Conservation (phyloP, 2,329 filamentous ascomycete species). For the Penicillium nordicum region DNA sequence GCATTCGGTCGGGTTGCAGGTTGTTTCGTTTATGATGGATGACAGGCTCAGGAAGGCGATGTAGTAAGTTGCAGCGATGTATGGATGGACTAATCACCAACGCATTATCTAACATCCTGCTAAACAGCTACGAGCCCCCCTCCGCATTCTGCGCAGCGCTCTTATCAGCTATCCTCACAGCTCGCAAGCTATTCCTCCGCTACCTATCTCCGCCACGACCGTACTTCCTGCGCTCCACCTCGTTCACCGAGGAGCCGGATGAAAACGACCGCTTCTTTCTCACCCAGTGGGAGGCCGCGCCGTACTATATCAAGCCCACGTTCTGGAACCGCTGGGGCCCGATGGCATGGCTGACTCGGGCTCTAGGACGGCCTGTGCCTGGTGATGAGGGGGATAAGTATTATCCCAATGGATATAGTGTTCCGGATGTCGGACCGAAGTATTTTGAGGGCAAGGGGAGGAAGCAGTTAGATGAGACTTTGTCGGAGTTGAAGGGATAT, state of each 20-base stretch:
- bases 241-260: constrained; percentile 49
- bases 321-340: constrained; percentile 63
- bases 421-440: constrained; percentile 61
- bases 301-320: constrained; percentile 62
- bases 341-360: constrained; percentile 49
- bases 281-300: constrained; percentile 57
- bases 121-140: constrained; percentile 40
- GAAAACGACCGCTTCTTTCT: constrained; percentile 53
- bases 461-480: constrained; percentile 22
- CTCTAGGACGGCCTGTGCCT: constrained; percentile 47
- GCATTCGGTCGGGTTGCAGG: constrained; percentile 49
- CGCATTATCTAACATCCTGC: not conserved
- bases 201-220: constrained; percentile 60
- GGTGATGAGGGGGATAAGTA: constrained; percentile 48
- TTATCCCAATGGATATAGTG: constrained; percentile 48
- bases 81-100: not conserved
- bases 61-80: constrained; percentile 47
- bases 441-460: constrained; percentile 52
- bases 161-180: constrained; percentile 48
- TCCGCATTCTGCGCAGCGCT: constrained; percentile 32
- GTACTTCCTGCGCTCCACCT: constrained; percentile 36
- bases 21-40: constrained; percentile 61
- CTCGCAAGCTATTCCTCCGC: constrained; percentile 56
- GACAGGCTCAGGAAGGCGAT: constrained; percentile 63
- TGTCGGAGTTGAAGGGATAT: constrained; percentile 46